These are phyloP conservation scores for Lachnellula hyalina DNA, from an alignment of 2,329 filamentous ascomycete species.

Conservation along the genomic window DNA sequence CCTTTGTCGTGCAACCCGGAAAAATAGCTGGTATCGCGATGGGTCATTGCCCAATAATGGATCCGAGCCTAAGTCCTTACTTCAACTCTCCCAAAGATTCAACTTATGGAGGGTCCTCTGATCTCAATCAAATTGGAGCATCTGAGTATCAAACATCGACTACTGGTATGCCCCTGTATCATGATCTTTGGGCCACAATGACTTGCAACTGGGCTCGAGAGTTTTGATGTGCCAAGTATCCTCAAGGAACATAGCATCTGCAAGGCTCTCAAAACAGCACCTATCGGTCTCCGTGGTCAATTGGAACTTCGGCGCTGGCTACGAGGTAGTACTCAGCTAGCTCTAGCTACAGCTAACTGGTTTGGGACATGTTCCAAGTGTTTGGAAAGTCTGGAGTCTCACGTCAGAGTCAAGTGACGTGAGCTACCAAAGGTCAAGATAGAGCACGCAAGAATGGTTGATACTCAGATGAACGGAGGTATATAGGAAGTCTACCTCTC, in stretches of 20 bases:
- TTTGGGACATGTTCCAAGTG: neutral
- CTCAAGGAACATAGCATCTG: neutral
- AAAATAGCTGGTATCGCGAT: constrained; percentile 3
- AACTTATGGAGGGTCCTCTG: constrained; percentile 6
- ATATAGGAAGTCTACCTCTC: neutral
- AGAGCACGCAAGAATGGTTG: neutral
- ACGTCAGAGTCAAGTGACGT: neutral
- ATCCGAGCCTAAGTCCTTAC: constrained; percentile 14
- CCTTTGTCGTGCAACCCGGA: constrained; percentile 10
- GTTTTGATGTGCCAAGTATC: neutral
- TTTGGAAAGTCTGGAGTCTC: neutral
- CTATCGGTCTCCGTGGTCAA: neutral
- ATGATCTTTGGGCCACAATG: constrained; percentile 29
- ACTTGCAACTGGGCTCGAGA: constrained; percentile 24
- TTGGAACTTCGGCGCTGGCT: neutral
- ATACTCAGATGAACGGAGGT: neutral
- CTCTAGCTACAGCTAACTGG: neutral
- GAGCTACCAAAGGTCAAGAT: neutral
- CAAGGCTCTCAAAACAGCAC: neutral
- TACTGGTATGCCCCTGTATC: constrained; percentile 10
- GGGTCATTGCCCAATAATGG: constrained; percentile 23
- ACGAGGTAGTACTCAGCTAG: neutral
- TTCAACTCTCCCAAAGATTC: constrained; percentile 10
- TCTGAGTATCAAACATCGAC: neutral
- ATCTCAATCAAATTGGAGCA: neutral